A percentile compares a stretch with the other conserved stretches of the same genome.
Evolutionary conservation across 2,329 filamentous ascomycete species (phyloP).

Genomic region (Incumbomyces lentus): DNA sequence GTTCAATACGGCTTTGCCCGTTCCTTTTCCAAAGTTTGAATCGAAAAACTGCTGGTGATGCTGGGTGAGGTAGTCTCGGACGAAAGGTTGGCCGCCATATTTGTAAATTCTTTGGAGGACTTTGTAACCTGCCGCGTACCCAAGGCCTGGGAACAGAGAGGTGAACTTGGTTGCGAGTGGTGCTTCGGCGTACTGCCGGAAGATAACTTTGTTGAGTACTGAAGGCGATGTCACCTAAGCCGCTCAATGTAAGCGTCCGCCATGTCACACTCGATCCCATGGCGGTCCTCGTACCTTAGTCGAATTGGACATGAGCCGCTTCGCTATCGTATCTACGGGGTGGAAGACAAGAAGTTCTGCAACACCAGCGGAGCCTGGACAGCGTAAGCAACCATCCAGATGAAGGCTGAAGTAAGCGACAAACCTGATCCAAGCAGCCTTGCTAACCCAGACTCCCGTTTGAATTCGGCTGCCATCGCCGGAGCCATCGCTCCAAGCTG

Average conservation of each 20-base stretch:
- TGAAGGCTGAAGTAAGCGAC: constrained; percentile 10
- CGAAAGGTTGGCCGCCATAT: constrained; percentile 93
- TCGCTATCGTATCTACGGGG: constrained; percentile 94
- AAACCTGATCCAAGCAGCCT: constrained; percentile 84
- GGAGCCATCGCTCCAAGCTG: constrained; percentile 15
- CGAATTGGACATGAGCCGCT: constrained; percentile 98
- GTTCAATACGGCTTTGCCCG: constrained; percentile 95
- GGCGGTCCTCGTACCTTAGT: constrained; percentile 46
- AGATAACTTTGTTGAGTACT: constrained; percentile 82
- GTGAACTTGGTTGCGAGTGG: constrained; percentile 68
- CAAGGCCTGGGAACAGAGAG: constrained; percentile 90
- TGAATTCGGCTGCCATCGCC: constrained; percentile 42
- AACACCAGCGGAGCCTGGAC: constrained; percentile 76
- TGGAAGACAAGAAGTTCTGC: constrained; percentile 89
- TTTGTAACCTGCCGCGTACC: constrained; percentile 97
- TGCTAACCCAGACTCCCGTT: constrained; percentile 83
- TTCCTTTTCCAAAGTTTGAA: constrained; percentile 84
- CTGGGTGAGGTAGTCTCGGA: constrained; percentile 72
- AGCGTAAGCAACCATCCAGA: constrained; percentile 8
- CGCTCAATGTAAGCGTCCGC: background rate
- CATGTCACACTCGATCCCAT: background rate
- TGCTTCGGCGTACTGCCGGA: constrained; percentile 75
- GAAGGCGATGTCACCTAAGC: constrained; percentile 45
- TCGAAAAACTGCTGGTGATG: constrained; percentile 81
- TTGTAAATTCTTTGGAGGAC: constrained; percentile 96